These are phyloP conservation scores for Echites panduratus DNA, from an alignment of 257 asterid genomes.

Conservation along the genomic window DNA sequence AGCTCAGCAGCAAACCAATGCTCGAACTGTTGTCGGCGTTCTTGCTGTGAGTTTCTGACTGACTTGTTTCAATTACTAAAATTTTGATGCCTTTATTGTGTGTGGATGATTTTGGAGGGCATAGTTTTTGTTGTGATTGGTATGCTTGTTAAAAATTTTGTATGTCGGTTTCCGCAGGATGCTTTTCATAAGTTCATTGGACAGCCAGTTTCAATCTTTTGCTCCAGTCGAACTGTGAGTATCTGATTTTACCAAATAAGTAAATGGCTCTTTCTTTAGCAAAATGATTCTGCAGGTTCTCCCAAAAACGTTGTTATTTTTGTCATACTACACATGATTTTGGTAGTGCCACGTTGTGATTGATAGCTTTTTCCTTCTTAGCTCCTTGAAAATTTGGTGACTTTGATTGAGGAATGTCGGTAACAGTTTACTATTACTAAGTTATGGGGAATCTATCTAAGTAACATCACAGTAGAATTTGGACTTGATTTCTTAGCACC, in stretches of 20 bases:
- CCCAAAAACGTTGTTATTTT: background rate
- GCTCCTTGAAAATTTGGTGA: background rate
- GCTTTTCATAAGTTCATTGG: conserved; percentile 77
- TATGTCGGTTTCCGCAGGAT: conserved; percentile 32
- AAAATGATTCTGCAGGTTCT: background rate
- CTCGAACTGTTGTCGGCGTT: conserved; percentile 82
- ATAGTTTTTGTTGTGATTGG: background rate
- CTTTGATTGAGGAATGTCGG: background rate
- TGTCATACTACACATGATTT: background rate
- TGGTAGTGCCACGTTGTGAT: background rate
- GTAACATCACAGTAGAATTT: background rate
- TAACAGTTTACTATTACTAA: background rate
- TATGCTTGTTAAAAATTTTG: background rate
- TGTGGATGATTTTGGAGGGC: background rate
- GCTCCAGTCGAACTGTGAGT: conserved; percentile 95
- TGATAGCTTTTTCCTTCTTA: background rate
- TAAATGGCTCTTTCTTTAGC: background rate
- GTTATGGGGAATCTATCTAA: background rate
- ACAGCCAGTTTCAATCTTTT: conserved; percentile 69
- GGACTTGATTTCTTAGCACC: background rate
- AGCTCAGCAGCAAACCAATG: conserved; percentile 67
- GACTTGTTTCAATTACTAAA: background rate
- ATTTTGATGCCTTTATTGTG: background rate
- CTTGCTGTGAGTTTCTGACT: conserved; percentile 42
- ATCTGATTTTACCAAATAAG: background rate